These are phyloP conservation scores for Suillus tomentosus DNA, from an alignment of 768 basidiomycete species.

Conservation along the genomic window DNA sequence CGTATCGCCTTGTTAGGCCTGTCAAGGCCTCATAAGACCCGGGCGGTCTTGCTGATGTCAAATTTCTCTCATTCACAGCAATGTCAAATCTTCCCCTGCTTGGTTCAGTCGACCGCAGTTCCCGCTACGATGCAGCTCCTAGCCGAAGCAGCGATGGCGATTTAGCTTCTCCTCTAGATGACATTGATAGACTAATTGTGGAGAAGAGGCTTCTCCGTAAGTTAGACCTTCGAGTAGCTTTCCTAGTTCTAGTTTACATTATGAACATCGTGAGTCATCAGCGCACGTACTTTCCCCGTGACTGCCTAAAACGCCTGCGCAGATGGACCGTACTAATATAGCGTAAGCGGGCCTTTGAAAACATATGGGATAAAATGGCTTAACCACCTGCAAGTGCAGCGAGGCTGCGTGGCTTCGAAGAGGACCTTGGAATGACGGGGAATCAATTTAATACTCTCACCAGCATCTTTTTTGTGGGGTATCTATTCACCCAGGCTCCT, in stretches of 20 bases:
- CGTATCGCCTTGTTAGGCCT: too few relatives aligned
- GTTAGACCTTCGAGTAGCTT: constrained; percentile 45
- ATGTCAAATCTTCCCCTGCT: not conserved
- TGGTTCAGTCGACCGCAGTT: not conserved
- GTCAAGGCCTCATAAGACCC: too few relatives aligned
- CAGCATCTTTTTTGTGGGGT: constrained; percentile 68
- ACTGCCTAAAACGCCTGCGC: constrained; percentile 9
- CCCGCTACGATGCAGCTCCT: not conserved
- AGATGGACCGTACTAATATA: constrained; percentile 71
- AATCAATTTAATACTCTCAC: constrained; percentile 66
- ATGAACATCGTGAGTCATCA: constrained; percentile 43
- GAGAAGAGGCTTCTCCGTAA: constrained; percentile 47
- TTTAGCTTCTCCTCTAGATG: not conserved
- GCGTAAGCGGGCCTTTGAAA: constrained; percentile 39
- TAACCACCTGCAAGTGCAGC: constrained; percentile 51
- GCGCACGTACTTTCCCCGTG: not conserved
- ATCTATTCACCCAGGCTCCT: constrained; percentile 74
- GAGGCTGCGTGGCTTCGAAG: constrained; percentile 66
- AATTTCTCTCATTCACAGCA: not conserved
- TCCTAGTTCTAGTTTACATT: constrained; percentile 47
- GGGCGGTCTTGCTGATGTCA: too few relatives aligned
- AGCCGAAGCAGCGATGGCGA: not conserved
- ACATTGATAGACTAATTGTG: constrained; percentile 36
- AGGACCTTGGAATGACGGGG: constrained; percentile 63
- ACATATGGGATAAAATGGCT: not conserved